Percentiles rank a stretch among this genome's conserved stretches.
These are phyloP conservation scores for Aspergillus pseudoglaucus DNA, from an alignment of 2,329 filamentous ascomycete genomes.

Conservation along the genomic window DNA sequence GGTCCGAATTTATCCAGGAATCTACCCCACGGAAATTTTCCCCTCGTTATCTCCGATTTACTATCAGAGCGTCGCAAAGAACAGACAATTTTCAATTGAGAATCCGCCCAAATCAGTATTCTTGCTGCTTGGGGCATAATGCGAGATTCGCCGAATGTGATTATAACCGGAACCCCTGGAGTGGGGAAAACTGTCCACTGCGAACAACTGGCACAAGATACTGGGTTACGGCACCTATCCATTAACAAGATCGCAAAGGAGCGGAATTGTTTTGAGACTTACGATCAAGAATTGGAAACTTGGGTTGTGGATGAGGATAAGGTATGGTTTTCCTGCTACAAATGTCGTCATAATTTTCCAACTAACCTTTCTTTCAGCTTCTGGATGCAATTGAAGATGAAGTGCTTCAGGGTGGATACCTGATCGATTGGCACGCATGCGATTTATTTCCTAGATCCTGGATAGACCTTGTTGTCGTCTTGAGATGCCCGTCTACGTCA, in stretches of 20 bases:
- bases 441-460: slow-evolving; percentile 88
- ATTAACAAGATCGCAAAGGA: slow-evolving; percentile 92
- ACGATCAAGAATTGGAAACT: slow-evolving; percentile 74
- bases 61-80: background rate
- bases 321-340: slow-evolving; percentile 41
- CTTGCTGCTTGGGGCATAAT: slow-evolving; percentile 17
- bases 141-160: slow-evolving; percentile 66
- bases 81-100: background rate
- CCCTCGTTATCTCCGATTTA: background rate
- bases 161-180: slow-evolving; percentile 91
- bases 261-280: slow-evolving; percentile 77
- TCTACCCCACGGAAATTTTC: background rate
- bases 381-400: slow-evolving; percentile 85
- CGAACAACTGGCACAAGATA: slow-evolving; percentile 68
- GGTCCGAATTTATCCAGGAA: background rate
- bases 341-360: background rate
- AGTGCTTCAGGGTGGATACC: slow-evolving; percentile 68
- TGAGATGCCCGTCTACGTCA: slow-evolving; percentile 69
- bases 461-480: slow-evolving; percentile 90
- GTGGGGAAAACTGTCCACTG: slow-evolving; percentile 94
- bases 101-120: background rate
- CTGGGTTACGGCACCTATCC: slow-evolving; percentile 72
- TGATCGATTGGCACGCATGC: slow-evolving; percentile 98
- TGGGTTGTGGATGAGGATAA: slow-evolving; percentile 98
- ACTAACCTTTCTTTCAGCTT: slow-evolving; percentile 41